A percentile compares a stretch with the other conserved stretches of the same genome.
phyloP scores from a whole-genome alignment of 805 yeast genomes.

The Ogataea naganishii region DNA sequence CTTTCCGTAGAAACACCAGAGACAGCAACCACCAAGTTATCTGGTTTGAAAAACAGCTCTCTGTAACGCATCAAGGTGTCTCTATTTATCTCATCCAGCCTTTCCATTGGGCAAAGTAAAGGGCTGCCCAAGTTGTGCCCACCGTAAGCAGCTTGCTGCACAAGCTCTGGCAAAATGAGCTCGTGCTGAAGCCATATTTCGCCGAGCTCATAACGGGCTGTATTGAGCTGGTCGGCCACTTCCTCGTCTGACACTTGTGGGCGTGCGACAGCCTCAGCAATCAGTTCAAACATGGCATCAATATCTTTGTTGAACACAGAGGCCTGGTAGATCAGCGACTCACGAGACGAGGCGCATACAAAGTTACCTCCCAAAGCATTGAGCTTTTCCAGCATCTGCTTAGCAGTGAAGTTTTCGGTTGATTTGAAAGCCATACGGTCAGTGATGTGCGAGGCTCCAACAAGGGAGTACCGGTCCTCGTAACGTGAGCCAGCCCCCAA shows the following conservation, averaged over 20 bases:
- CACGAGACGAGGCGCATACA: slow-evolving; percentile 89
- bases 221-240: slow-evolving; percentile 58
- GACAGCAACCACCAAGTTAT: slow-evolving; percentile 76
- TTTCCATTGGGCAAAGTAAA: slow-evolving; percentile 67
- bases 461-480: slow-evolving; percentile 45
- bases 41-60: slow-evolving; percentile 62
- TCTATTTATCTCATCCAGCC: slow-evolving; percentile 46
- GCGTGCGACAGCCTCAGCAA: slow-evolving; percentile 67
- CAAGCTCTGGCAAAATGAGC: slow-evolving; percentile 77
- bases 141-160: slow-evolving; percentile 74
- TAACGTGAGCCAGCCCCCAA: slow-evolving; percentile 86
- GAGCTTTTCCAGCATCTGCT: slow-evolving; percentile 64
- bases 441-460: slow-evolving; percentile 75
- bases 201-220: slow-evolving; percentile 73
- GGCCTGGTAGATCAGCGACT: slow-evolving; percentile 88
- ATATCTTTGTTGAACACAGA: slow-evolving; percentile 85
- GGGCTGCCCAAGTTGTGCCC: slow-evolving; percentile 79
- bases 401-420: slow-evolving; percentile 48
- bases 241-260: slow-evolving; percentile 68
- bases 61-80: slow-evolving; percentile 51
- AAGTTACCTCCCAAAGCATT: slow-evolving; percentile 88
- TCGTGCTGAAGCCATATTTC: slow-evolving; percentile 84
- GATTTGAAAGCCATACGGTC: slow-evolving; percentile 84
- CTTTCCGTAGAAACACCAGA: slow-evolving; percentile 70
- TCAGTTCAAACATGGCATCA: slow-evolving; percentile 64